Conservation (phyloP, 2,329 filamentous ascomycete genomes). For the Podosphaera aphanis region DNA sequence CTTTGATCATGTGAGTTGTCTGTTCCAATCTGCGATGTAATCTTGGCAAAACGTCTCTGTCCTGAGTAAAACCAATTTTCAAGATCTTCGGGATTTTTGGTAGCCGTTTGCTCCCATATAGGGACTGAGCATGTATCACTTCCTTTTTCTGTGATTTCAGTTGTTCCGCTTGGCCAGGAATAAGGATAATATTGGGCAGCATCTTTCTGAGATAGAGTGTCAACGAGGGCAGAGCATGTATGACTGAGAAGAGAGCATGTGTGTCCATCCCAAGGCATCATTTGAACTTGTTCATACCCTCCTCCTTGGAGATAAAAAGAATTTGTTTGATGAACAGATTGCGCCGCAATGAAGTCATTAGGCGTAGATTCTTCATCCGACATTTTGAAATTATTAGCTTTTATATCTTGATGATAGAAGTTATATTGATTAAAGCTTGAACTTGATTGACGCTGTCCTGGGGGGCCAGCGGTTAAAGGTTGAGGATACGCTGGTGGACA, state of each 20-base stretch:
- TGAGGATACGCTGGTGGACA: slow-evolving; percentile 5
- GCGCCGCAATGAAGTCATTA: background rate
- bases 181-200: slow-evolving; percentile 13
- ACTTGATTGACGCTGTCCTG: slow-evolving; percentile 12
- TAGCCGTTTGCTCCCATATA: slow-evolving; percentile 2
- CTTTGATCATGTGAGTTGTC: background rate
- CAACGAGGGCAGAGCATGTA: slow-evolving; percentile 5
- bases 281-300: background rate
- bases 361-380: background rate
- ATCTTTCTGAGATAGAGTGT: slow-evolving; percentile 10
- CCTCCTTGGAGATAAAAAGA: background rate
- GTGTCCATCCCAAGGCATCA: slow-evolving; percentile 1
- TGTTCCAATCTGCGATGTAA: slow-evolving; percentile 4
- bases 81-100: slow-evolving; percentile 4
- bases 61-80: slow-evolving; percentile 14
- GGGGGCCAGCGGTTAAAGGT: slow-evolving; percentile 17
- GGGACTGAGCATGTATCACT: slow-evolving; percentile 4
- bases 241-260: no score
- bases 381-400: background rate
- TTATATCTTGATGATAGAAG: background rate
- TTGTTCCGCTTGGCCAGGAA: slow-evolving; percentile 3
- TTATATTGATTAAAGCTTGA: background rate
- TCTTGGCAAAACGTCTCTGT: slow-evolving; percentile 9
- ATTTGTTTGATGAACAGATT: background rate
- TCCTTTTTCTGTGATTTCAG: slow-evolving; percentile 5